Conservation (phyloP, 2,329 filamentous ascomycete species). For the Leptoxyphium fumago region DNA sequence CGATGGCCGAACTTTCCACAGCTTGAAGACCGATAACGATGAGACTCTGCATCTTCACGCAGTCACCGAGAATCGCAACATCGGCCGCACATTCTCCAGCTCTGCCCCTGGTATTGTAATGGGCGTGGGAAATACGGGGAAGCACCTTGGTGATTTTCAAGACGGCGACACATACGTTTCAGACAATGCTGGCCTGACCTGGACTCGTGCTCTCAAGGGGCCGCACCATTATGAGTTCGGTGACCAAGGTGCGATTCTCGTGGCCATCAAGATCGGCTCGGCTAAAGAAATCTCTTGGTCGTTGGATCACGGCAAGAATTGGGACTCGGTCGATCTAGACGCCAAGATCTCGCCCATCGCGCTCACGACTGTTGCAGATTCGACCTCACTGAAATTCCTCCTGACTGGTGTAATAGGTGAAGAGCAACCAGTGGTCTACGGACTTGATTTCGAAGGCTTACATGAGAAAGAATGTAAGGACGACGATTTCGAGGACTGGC, state of each 20-base stretch:
- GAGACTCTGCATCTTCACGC: constrained; percentile 76
- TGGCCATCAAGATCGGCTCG: constrained; percentile 60
- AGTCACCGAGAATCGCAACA: constrained; percentile 68
- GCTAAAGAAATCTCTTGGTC: constrained; percentile 62
- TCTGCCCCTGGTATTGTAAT: constrained; percentile 86
- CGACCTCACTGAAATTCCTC: constrained; percentile 82
- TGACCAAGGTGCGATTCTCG: constrained; percentile 75
- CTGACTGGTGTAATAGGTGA: constrained; percentile 49
- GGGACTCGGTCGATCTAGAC: constrained; percentile 58
- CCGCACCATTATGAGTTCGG: constrained; percentile 95
- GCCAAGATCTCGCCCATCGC: constrained; percentile 54
- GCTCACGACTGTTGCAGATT: constrained; percentile 81
- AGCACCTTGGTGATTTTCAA: constrained; percentile 51
- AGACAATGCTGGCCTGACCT: constrained; percentile 76
- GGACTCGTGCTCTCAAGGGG: constrained; percentile 59
- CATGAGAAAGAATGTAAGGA: constrained; percentile 66
- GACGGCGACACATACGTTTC: constrained; percentile 78
- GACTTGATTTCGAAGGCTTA: constrained; percentile 71
- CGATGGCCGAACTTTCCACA: constrained; percentile 74
- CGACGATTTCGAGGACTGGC: constrained; percentile 75
- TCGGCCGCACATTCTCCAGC: constrained; percentile 81
- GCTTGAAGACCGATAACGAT: constrained; percentile 48
- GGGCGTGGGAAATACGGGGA: constrained; percentile 83
- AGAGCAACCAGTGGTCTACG: constrained; percentile 40
- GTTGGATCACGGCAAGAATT: constrained; percentile 74